A percentile compares a stretch with the other conserved stretches of the same genome.
phyloP scores from a whole-genome alignment of 768 basidiomycete species.

The Jaapia argillacea region DNA sequence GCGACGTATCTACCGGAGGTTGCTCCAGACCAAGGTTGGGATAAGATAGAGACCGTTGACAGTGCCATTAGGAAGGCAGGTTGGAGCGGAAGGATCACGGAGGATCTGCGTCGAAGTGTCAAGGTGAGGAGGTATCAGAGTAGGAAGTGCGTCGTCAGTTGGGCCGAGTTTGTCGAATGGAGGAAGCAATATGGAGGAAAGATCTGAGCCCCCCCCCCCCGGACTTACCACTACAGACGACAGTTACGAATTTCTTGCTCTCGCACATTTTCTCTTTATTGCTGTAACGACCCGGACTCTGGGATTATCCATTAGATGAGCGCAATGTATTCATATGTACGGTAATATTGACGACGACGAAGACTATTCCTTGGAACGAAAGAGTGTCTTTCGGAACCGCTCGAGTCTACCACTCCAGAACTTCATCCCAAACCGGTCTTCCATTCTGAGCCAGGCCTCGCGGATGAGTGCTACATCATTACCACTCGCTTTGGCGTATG shows the following conservation, averaged over 20 bases:
- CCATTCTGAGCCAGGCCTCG: constrained; percentile 45
- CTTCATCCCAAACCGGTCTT: constrained; percentile 39
- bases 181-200: constrained; percentile 38
- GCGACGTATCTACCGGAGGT: constrained; percentile 95
- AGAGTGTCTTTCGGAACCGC: constrained; percentile 34
- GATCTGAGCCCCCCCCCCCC: constrained; percentile 18
- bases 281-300: too few relatives aligned
- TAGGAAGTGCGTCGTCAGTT: constrained; percentile 51
- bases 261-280: too few relatives aligned
- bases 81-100: constrained; percentile 73
- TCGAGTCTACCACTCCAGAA: constrained; percentile 34
- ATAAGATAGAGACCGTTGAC: constrained; percentile 79
- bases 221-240: too few relatives aligned
- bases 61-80: constrained; percentile 93
- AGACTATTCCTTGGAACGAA: neutral
- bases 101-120: constrained; percentile 68
- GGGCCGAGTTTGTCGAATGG: constrained; percentile 77
- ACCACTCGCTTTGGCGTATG: constrained; percentile 52
- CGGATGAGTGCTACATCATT: constrained; percentile 40
- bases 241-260: too few relatives aligned
- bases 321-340: too few relatives aligned
- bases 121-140: constrained; percentile 80
- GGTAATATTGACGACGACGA: neutral
- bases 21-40: constrained; percentile 90
- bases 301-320: too few relatives aligned